A percentile compares a stretch with the other conserved stretches of the same genome.
Conservation (phyloP, 768 basidiomycete species). For the Panellus pusillus region DNA sequence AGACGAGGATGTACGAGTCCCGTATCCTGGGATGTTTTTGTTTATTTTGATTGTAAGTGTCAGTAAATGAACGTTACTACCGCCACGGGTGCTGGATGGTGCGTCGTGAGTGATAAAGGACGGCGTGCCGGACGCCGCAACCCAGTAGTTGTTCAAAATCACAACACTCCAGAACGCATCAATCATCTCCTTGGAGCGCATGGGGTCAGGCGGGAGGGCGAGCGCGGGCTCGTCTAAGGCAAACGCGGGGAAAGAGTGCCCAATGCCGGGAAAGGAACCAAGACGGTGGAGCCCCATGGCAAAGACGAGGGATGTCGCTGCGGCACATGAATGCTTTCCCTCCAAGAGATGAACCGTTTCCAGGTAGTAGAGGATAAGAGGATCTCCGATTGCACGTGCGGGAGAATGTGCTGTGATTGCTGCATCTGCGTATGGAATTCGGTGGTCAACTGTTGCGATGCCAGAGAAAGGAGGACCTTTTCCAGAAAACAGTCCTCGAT, state of each 20-base stretch:
- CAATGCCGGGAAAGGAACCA: neutral
- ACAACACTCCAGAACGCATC: constrained; percentile 17
- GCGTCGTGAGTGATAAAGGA: constrained; percentile 11
- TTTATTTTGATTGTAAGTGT: too few relatives aligned
- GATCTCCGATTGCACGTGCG: constrained; percentile 9
- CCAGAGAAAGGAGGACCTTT: neutral
- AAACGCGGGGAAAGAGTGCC: neutral
- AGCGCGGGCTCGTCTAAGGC: neutral
- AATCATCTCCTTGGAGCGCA: neutral
- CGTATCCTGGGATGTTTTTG: too few relatives aligned
- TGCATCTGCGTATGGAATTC: neutral
- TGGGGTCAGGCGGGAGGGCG: neutral
- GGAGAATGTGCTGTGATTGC: neutral
- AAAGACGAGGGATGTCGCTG: constrained; percentile 14
- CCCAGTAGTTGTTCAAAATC: constrained; percentile 11
- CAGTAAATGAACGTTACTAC: too few relatives aligned
- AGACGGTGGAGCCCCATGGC: constrained; percentile 8
- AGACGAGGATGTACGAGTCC: too few relatives aligned
- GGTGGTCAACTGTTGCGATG: neutral
- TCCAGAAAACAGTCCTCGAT: neutral
- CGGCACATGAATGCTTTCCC: constrained; percentile 4
- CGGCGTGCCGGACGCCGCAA: constrained; percentile 6
- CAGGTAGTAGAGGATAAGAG: constrained; percentile 18
- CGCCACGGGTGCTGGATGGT: too few relatives aligned
- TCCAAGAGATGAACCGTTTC: neutral